Base-by-base conservation (phyloP, 352 stramenopile genomes). In the Phytophthora agathidicida region DNA sequence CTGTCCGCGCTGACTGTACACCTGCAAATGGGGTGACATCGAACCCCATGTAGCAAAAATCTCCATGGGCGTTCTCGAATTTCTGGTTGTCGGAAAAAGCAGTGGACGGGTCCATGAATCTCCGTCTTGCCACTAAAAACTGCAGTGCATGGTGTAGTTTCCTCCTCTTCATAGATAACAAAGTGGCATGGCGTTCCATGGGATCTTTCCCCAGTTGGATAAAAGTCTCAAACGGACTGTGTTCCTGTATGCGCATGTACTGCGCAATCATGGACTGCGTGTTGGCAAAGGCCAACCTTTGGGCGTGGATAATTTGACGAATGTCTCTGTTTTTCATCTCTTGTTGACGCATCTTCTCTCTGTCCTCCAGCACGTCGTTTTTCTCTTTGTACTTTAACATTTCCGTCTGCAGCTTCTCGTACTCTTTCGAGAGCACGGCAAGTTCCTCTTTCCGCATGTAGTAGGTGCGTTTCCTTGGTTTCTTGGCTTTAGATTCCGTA, bases 371-470 rank as follows among this genome's bases (percentile, higher is more conserved):
- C n/a, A 65, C 23, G 45, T 68, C 63, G 22, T 55, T 56, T 9
- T 67, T 50, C 19, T 49, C 30, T 26, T 56, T 51, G 39, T 63
- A 73, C 24, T 65, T 56, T 49, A 23, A 27, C 52, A 68, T 63
- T 58, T 61, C 36, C 32, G 30, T 19, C 28, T 76, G 38, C 17
- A 76, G 44, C 16, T 53, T 46, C 11, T 36, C 27, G 24, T 79
- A 52, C 33, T 75, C 56, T 36, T 56, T 59, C 5, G 51, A 64
- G 8, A 63, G 27, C 9, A 72, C 39, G 14, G 49, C 54, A 5
- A 77, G 48, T 19, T 76, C 67, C 45, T 73, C 73, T 64, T 82
- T 82, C 42, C 73, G 73, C 57, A 76, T 68, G 55, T 82, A 82
- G 24, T 82, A 82, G 14, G 69, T 82, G 16, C 73, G 65, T 60